phyloP scores from a whole-genome alignment of 352 stramenopile species.

The Phytophthora constricta region DNA sequence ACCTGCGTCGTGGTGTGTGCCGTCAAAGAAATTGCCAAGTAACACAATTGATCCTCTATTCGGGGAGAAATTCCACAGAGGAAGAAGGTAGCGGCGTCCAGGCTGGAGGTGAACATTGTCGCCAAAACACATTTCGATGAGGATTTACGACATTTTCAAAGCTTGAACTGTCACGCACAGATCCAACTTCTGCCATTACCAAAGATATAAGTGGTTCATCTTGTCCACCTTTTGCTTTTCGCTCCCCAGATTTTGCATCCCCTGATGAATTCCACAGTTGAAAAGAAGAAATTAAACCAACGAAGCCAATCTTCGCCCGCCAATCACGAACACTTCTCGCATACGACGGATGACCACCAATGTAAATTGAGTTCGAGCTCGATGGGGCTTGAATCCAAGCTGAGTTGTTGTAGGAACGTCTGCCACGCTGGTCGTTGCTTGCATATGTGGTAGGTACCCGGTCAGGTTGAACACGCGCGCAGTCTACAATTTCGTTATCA shows the following conservation, averaged over 20 bases:
- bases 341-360: conserved; percentile 61
- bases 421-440: conserved; percentile 3
- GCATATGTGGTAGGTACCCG: background rate
- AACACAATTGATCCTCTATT: conserved; percentile 38
- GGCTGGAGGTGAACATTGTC: conserved; percentile 49
- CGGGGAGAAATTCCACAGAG: background rate
- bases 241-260: background rate
- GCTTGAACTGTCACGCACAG: conserved; percentile 41
- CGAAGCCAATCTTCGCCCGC: conserved; percentile 55
- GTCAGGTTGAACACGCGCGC: conserved; percentile 33
- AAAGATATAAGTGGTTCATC: conserved; percentile 24
- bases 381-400: conserved; percentile 33
- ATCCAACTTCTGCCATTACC: conserved; percentile 33
- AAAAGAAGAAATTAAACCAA: conserved; percentile 52
- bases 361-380: conserved; percentile 51
- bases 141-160: conserved; percentile 41
- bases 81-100: conserved; percentile 7
- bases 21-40: conserved; percentile 67
- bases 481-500: conserved; percentile 60
- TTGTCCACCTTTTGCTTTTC: background rate
- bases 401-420: conserved; percentile 18
- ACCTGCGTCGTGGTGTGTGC: conserved; percentile 54
- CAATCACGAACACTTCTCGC: conserved; percentile 55
- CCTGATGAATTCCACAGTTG: conserved; percentile 27
- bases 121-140: conserved; percentile 70